Percentiles rank a stretch among this genome's conserved stretches.
Evolutionary conservation across 495 filamentous ascomycete species (phyloP).

Genomic region (Darksidea phi): DNA sequence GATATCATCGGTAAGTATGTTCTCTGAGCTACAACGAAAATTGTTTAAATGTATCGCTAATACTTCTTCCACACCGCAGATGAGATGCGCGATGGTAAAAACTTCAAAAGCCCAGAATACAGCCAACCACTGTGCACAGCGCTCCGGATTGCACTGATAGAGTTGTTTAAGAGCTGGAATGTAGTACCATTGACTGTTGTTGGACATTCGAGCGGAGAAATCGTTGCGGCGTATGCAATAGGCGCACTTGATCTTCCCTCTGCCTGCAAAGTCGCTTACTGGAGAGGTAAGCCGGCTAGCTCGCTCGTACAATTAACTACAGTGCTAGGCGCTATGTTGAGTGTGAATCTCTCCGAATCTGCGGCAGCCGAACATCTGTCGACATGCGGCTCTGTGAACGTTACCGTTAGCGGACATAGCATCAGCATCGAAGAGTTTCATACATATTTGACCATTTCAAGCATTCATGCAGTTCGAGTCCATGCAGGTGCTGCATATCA

Average conservation of each 20-base stretch:
- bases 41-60: no score
- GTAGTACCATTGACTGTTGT: neutral
- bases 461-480: no score
- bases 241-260: slow-evolving; percentile 34
- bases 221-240: slow-evolving; percentile 7
- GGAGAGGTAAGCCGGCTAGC: slow-evolving; percentile 32
- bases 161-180: slow-evolving; percentile 12
- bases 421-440: no score
- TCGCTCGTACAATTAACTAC: neutral
- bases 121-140: slow-evolving; percentile 38
- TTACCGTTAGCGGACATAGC: no score
- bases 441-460: no score
- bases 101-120: neutral
- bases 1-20: neutral
- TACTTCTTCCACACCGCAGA: neutral
- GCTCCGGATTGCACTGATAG: slow-evolving; percentile 25
- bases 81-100: neutral
- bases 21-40: no score
- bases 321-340: slow-evolving; percentile 5
- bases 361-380: no score
- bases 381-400: no score
- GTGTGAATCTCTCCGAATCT: neutral
- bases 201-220: slow-evolving; percentile 13
- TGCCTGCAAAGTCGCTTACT: slow-evolving; percentile 47
- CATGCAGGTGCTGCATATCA: no score